Conservation (phyloP, 1,139 yeast genomes). For the Magnusiomyces paraingens region DNA sequence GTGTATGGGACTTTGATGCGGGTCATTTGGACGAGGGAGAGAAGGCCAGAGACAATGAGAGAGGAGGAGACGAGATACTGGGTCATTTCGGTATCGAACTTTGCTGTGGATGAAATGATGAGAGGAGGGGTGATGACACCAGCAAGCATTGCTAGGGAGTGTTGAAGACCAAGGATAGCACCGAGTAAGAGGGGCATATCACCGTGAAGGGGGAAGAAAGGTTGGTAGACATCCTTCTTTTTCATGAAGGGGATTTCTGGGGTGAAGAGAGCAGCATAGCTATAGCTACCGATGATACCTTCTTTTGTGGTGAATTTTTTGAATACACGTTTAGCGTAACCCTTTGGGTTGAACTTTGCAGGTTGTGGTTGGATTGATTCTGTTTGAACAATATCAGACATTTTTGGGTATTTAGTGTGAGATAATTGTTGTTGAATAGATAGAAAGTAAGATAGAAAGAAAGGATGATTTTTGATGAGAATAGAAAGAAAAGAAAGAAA, state of each 20-base stretch:
- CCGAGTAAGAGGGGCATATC: conserved; percentile 77
- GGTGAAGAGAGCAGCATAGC: conserved; percentile 66
- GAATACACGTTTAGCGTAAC: conserved; percentile 10
- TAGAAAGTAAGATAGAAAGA: too few species aligned
- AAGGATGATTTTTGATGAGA: too few species aligned
- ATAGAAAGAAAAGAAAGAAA: too few species aligned
- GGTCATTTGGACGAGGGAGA: conserved; percentile 72
- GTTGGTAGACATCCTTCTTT: conserved; percentile 41
- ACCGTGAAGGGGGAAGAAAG: conserved; percentile 72
- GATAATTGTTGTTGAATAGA: too few species aligned
- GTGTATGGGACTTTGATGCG: conserved; percentile 69
- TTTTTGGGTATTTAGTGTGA: too few species aligned
- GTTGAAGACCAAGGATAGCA: conserved; percentile 74
- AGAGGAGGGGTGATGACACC: conserved; percentile 87
- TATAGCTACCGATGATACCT: conserved; percentile 77
- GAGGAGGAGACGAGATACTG: conserved; percentile 76
- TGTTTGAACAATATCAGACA: too few species aligned
- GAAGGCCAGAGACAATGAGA: conserved; percentile 65
- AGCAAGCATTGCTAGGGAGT: conserved; percentile 82
- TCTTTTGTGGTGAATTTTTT: conserved; percentile 46
- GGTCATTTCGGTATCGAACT: conserved; percentile 44
- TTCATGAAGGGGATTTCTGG: conserved; percentile 68
- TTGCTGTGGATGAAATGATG: conserved; percentile 55
- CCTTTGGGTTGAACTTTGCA: too few species aligned
- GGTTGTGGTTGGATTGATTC: too few species aligned